Evolutionary conservation across 2,329 filamentous ascomycete species (phyloP), one percentile per base, ranked within the genome.

Genomic region (Microdochium trichocladiopsis): DNA sequence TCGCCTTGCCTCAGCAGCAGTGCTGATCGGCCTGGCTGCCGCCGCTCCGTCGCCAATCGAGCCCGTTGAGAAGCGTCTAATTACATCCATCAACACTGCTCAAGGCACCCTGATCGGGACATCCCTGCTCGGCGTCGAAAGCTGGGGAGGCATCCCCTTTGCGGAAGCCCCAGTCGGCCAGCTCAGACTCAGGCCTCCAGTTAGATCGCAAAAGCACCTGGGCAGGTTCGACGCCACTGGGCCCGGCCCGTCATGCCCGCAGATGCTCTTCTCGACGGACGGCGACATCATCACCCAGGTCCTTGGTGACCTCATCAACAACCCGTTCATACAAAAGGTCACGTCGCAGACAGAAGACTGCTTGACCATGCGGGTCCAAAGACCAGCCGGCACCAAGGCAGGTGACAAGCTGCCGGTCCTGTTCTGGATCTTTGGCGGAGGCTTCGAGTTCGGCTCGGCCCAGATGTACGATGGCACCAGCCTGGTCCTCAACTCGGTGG

Each of bases 91-190:
- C 12, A 48, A 55, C 36, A 60, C 56, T 16, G 53, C 61, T 10
- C 61, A 59, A 25, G 65, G 65, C 9, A 66, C 63, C 9, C 52
- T 67, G 16, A 54, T 66, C 18, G 65, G 65, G n/a, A 55, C 61
- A 11, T 58, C 58, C 1, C 12, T 54, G 1, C 54, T 56, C 43
- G 56, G 53, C 14, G 75, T 90, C 21, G 88, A 93, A 53, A 80
- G 74, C 24, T 92, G 89, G 71, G 82, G 79, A 52, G 87, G 84
- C 23, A 89, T 94, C 52, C 88, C 88, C 2, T 94, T 84, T 61
- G 87, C 88, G 2, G 73, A 88, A 55, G 78, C 87, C 1, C 88
- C 88, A 0, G 75, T 79, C 0, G 87, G 85, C 0, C 65, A 73
- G 3, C 72, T 90, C 24, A 82, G 89, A n/a, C 77, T 94, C 31